phyloP scores from a whole-genome alignment of 345 rosid genomes.

The Dipteronia dyeriana region DNA sequence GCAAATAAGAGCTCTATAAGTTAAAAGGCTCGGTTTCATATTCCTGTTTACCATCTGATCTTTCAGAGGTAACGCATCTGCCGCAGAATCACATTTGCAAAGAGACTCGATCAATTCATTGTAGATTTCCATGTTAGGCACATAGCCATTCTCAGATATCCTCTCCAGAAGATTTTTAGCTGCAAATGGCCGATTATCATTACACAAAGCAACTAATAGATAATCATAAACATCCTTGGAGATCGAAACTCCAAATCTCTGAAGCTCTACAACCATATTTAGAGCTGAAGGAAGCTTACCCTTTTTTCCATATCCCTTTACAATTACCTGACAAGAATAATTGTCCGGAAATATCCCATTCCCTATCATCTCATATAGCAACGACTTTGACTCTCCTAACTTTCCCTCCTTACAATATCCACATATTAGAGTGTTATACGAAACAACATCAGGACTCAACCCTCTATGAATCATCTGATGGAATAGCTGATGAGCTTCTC shows the following conservation, averaged over 20 bases:
- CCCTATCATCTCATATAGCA: conserved; percentile 72
- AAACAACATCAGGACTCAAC: conserved; percentile 56
- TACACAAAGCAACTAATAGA: conserved; percentile 58
- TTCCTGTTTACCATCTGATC: conserved; percentile 42
- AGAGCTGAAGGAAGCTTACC: conserved; percentile 70
- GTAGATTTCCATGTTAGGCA: conserved; percentile 43
- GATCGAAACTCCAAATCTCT: conserved; percentile 48
- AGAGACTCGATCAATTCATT: conserved; percentile 56
- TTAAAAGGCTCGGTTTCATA: conserved; percentile 28
- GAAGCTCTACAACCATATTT: conserved; percentile 71
- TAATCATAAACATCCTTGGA: conserved; percentile 50
- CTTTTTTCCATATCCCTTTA: conserved; percentile 58
- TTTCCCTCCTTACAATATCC: conserved; percentile 75
- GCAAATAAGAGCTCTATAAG: conserved; percentile 56
- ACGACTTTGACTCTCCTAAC: conserved; percentile 55
- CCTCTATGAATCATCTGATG: conserved; percentile 73
- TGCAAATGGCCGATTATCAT: conserved; percentile 74
- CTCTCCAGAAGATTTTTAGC: conserved; percentile 67
- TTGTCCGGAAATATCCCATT: conserved; percentile 54
- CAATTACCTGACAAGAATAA: conserved; percentile 58
- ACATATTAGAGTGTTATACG: conserved; percentile 73
- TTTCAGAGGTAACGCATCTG: conserved; percentile 62
- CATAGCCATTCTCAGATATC: conserved; percentile 44
- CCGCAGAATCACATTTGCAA: conserved; percentile 39
- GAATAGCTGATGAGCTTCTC: conserved; percentile 83